A percentile compares a stretch with the other conserved stretches of the same genome.
Conservation (phyloP, 1,284 basidiomycete species). For the Flammula alnicola region DNA sequence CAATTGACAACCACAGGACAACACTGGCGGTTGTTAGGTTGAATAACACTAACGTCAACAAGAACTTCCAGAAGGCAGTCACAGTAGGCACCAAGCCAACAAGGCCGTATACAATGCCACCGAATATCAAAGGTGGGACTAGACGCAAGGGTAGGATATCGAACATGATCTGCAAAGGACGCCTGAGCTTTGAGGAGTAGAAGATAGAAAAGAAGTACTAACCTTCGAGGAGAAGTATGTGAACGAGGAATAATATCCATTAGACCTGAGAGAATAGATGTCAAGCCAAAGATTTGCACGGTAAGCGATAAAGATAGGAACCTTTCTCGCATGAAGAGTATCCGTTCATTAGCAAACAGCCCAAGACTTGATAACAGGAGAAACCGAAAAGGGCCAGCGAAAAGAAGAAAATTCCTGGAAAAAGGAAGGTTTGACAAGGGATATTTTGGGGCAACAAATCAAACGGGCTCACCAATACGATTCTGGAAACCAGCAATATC, state of each 20-base stretch:
- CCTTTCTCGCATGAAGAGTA: slow-evolving; percentile 96
- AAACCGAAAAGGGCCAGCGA: slow-evolving; percentile 95
- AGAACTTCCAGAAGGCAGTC: slow-evolving; percentile 95
- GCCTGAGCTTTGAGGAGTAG: background rate
- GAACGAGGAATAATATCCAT: slow-evolving; percentile 95
- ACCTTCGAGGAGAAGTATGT: slow-evolving; percentile 96
- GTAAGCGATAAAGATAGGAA: slow-evolving; percentile 32
- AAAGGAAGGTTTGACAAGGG: no score
- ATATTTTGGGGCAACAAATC: no score
- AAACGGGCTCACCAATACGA: slow-evolving; percentile 57
- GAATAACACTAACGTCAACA: slow-evolving; percentile 93
- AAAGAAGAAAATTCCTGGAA: slow-evolving; percentile 91
- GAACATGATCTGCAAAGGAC: slow-evolving; percentile 73
- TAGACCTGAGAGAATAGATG: slow-evolving; percentile 65
- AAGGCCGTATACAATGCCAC: slow-evolving; percentile 91
- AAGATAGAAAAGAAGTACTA: slow-evolving; percentile 10
- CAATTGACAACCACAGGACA: slow-evolving; percentile 88
- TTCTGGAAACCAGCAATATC: slow-evolving; percentile 97
- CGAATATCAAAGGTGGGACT: slow-evolving; percentile 93
- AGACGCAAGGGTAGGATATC: slow-evolving; percentile 94
- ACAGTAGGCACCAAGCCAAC: slow-evolving; percentile 94
- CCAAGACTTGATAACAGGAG: slow-evolving; percentile 93
- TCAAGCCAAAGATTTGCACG: slow-evolving; percentile 10
- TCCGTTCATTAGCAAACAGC: slow-evolving; percentile 91
- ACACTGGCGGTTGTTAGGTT: slow-evolving; percentile 93